These are phyloP conservation scores for Leccinum subtestaceum DNA, from an alignment of 768 basidiomycete species.

Conservation along the genomic window DNA sequence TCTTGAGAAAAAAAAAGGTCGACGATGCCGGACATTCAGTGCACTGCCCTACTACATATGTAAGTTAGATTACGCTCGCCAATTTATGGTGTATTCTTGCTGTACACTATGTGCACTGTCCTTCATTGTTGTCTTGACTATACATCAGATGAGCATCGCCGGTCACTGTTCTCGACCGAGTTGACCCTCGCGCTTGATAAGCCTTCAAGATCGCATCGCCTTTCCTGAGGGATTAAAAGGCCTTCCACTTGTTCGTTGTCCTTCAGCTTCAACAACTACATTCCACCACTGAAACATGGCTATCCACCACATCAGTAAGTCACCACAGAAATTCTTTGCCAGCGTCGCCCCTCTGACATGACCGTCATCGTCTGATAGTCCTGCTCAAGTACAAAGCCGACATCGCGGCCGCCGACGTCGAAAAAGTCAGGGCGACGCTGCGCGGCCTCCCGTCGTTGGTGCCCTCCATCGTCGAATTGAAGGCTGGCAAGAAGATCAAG, in stretches of 20 bases:
- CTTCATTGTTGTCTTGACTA: constrained; percentile 9
- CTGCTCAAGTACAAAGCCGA: constrained; percentile 24
- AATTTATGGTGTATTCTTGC: not conserved
- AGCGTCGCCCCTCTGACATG: not conserved
- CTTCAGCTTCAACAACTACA: not conserved
- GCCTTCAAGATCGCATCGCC: not conserved
- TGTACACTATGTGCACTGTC: constrained; percentile 7
- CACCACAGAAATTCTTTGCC: not conserved
- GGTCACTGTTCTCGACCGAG: not conserved
- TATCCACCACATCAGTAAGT: constrained; percentile 26
- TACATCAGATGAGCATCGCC: not conserved
- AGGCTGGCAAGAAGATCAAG: constrained; percentile 13
- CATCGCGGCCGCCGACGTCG: not conserved
- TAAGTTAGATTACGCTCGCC: too few relatives aligned
- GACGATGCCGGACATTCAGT: too few relatives aligned
- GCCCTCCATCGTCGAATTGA: constrained; percentile 16
- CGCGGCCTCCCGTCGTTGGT: constrained; percentile 18
- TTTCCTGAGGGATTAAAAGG: constrained; percentile 2
- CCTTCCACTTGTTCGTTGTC: not conserved
- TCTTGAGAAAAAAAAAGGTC: too few relatives aligned
- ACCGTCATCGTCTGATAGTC: constrained; percentile 7
- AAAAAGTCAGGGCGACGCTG: not conserved
- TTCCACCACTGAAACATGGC: not conserved
- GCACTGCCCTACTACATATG: too few relatives aligned
- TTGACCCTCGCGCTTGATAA: not conserved